A percentile compares a stretch with the other conserved stretches of the same genome.
Evolutionary conservation across 768 basidiomycete species (phyloP).

Genomic region (Suillus bovinus): DNA sequence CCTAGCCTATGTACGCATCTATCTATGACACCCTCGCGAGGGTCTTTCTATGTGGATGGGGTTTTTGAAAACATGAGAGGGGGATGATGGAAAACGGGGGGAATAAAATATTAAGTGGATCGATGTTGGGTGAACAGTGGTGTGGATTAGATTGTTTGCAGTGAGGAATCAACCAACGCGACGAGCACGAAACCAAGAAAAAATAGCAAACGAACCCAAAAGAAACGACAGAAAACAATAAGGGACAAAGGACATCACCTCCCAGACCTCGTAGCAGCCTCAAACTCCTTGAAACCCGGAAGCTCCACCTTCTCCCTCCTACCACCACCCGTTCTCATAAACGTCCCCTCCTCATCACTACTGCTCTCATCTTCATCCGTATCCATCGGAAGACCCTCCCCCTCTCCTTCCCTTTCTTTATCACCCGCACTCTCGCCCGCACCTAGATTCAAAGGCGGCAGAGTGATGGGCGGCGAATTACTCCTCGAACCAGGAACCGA

Average conservation of each 20-base stretch:
- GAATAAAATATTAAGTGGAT: constrained; percentile 3
- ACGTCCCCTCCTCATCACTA: constrained; percentile 24
- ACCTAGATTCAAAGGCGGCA: constrained; percentile 64
- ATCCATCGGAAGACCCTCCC: not conserved
- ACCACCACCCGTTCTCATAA: constrained; percentile 4
- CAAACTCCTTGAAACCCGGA: constrained; percentile 64
- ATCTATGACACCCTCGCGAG: constrained; percentile 1
- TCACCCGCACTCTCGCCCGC: not conserved
- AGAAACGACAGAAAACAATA: not conserved
- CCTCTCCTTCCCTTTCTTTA: not conserved
- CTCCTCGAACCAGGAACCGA: constrained; percentile 59
- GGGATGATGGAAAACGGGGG: not conserved
- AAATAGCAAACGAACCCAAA: not conserved
- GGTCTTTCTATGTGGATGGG: not conserved
- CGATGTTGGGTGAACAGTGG: not conserved
- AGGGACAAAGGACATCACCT: constrained; percentile 16
- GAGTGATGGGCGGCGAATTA: constrained; percentile 68
- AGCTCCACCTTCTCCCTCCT: constrained; percentile 43
- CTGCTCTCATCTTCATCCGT: constrained; percentile 19
- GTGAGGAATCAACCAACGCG: not conserved
- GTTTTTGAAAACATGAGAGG: not conserved
- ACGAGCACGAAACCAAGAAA: not conserved
- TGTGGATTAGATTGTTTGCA: not conserved
- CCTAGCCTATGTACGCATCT: constrained; percentile 10
- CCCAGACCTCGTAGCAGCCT: constrained; percentile 43